Base-by-base conservation (phyloP, 2,329 filamentous ascomycete genomes). In the Xylaria sp. region DNA sequence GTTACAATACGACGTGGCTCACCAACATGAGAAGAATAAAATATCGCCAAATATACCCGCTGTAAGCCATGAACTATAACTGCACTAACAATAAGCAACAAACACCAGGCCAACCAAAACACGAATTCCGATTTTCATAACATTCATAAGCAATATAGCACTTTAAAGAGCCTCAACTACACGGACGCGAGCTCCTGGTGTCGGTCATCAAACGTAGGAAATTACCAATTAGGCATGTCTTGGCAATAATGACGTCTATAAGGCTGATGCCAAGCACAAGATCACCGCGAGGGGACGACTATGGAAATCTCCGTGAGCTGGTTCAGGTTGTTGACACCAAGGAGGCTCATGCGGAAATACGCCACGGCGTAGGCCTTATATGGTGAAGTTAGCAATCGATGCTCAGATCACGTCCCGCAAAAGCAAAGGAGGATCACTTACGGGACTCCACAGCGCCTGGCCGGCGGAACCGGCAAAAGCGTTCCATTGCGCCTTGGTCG, bases 291-390 rank as follows among this genome's bases (percentile, higher is more conserved):
- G 12, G 76, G 81, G 14, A 84, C 69, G 2, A 82, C 79, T 50
- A 77, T 74, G 0, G 82, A 81, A 73, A 82, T 84, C 56, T 84
- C 82, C 24, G 79, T 82, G 27, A 84, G 76, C 17, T 79, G 69
- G 58, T 84, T 83, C 71, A 84, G 79, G 61, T 83, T 83, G 54
- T 82, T 79, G 4, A 84, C 81, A 17, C 82, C 83, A 5, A 84
- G 77, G 39, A 84, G 72, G 34, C 79, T 82, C 69, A 84, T 78
- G 19, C 82, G 79, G 21, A 81, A 81, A 69, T 84, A 84, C 1
- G 81, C 81, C 54, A 77, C 76, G 1, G 82, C 79, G 62, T 81
- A 84, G 14, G 73, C 72, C 76, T 78, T 47, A 3, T 19, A 24
- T 36, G n/a, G 47, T 19, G 4, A 39, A 34, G 51, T 67, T 24